These are phyloP conservation scores for Candida suzukii DNA, from an alignment of 805 yeast species.

Conservation along the genomic window DNA sequence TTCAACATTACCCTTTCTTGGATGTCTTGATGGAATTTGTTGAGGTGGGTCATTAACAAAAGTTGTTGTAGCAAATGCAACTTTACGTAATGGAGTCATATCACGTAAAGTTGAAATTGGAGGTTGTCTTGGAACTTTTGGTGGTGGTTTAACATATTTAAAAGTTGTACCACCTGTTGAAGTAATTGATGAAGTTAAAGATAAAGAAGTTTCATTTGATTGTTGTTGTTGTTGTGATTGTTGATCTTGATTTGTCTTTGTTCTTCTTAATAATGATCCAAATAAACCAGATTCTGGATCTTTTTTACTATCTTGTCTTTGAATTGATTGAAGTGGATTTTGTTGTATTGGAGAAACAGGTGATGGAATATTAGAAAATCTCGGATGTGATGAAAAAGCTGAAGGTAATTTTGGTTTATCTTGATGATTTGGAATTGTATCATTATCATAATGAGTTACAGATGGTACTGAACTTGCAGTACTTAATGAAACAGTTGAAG, in stretches of 20 bases:
- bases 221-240: too few species aligned
- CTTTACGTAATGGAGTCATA: conserved; percentile 45
- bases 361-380: conserved; percentile 16
- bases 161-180: background rate
- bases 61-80: conserved; percentile 70
- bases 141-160: conserved; percentile 22
- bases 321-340: conserved; percentile 7
- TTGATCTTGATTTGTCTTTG: conserved; percentile 15
- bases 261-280: conserved; percentile 23
- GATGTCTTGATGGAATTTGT: conserved; percentile 83
- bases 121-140: conserved; percentile 18
- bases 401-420: conserved; percentile 38
- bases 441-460: conserved; percentile 25
- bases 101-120: conserved; percentile 20
- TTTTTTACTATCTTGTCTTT: conserved; percentile 3
- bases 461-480: conserved; percentile 10
- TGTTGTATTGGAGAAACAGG: conserved; percentile 18
- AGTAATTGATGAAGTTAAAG: background rate
- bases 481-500: conserved; percentile 16
- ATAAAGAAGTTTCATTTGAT: too few species aligned
- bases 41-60: conserved; percentile 84
- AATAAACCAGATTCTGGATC: conserved; percentile 15
- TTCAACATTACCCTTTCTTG: conserved; percentile 70
- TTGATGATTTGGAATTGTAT: conserved; percentile 49
- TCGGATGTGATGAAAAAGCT: conserved; percentile 31